A percentile compares a stretch with the other conserved stretches of the same genome.
phyloP scores from a whole-genome alignment of 257 asterid species.

The Gynochthodes officinalis region DNA sequence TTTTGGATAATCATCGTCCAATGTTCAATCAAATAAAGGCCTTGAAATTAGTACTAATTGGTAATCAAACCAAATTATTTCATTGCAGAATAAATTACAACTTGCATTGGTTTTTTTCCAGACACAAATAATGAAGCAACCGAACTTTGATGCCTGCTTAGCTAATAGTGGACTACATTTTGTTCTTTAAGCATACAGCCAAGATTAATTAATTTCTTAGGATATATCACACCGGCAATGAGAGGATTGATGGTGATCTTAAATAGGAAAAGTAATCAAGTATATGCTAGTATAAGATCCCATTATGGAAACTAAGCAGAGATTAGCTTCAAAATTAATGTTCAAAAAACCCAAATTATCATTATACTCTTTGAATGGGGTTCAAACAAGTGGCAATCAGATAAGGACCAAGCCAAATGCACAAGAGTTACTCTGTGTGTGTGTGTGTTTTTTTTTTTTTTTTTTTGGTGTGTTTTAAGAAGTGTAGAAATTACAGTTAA shows the following conservation, averaged over 20 bases:
- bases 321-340: neutral
- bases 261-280: neutral
- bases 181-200: neutral
- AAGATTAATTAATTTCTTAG: no score
- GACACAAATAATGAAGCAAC: neutral
- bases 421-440: no score
- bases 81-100: neutral
- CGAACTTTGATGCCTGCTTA: neutral
- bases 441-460: no score
- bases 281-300: neutral
- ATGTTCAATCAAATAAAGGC: slow-evolving; percentile 3
- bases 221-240: no score
- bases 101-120: slow-evolving; percentile 1
- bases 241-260: neutral
- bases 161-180: neutral
- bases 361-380: neutral
- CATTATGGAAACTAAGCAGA: neutral
- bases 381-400: neutral
- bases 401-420: neutral
- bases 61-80: neutral
- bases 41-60: neutral
- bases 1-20: neutral
- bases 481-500: no score
- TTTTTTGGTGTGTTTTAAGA: no score
- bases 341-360: neutral